Conservation (phyloP, 768 basidiomycete genomes). For the Porphyrellus cyaneotinctus region DNA sequence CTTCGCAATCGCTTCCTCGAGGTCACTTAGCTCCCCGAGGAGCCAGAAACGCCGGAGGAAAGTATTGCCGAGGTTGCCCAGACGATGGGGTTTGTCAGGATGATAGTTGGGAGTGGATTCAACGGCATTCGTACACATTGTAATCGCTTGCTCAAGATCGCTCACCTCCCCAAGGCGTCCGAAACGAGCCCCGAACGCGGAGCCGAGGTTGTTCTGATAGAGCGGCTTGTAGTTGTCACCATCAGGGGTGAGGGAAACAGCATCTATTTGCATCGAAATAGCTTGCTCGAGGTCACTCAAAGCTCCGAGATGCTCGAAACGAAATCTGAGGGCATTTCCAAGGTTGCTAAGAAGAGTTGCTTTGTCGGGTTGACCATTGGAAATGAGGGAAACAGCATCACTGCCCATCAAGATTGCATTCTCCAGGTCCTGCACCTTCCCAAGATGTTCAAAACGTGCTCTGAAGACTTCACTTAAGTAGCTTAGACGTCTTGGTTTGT, state of each 20-base stretch:
- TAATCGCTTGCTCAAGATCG: background rate
- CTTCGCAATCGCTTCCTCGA: background rate
- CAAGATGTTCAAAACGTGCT: background rate
- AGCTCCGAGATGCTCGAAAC: background rate
- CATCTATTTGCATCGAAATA: background rate
- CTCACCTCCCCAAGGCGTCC: background rate
- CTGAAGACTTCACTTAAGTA: background rate
- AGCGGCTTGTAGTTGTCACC: too few relatives aligned
- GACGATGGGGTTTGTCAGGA: background rate
- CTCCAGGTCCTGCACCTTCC: background rate
- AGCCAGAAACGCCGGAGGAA: background rate
- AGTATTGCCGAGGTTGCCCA: background rate
- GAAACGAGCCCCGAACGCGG: background rate
- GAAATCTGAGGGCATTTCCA: background rate
- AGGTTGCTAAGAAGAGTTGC: background rate
- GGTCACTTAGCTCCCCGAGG: background rate
- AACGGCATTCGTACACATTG: background rate
- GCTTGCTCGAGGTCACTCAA: background rate
- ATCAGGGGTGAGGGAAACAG: too few relatives aligned
- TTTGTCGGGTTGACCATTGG: background rate
- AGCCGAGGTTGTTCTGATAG: background rate
- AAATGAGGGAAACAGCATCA: background rate
- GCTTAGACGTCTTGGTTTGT: background rate
- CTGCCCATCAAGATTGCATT: background rate
- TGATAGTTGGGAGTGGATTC: background rate